These are phyloP conservation scores for Rhynchosporium secalis DNA, from an alignment of 2,329 filamentous ascomycete species.

Conservation along the genomic window DNA sequence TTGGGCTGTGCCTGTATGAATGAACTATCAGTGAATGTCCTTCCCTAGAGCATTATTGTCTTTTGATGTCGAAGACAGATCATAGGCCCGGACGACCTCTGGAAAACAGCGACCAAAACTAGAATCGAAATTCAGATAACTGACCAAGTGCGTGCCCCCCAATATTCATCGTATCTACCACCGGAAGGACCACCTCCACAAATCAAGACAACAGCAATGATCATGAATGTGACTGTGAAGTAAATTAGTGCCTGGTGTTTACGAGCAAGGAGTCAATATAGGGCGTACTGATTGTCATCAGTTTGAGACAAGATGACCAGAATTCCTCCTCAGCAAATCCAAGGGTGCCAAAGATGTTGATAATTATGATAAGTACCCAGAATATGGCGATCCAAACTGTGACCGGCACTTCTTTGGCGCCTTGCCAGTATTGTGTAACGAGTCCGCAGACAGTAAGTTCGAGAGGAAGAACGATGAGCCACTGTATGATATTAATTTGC, in stretches of 20 bases:
- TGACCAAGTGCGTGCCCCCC: slow-evolving; percentile 17
- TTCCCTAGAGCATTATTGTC: neutral
- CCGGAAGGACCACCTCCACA: slow-evolving; percentile 12
- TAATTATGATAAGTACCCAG: slow-evolving; percentile 14
- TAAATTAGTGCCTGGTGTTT: neutral
- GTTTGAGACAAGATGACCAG: slow-evolving; percentile 16
- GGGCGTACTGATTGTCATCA: slow-evolving; percentile 10
- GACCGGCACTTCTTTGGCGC: neutral
- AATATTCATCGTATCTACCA: slow-evolving; percentile 17
- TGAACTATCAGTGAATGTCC: neutral
- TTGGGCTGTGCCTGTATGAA: neutral
- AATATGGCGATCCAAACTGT: slow-evolving; percentile 13
- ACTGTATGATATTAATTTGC: neutral
- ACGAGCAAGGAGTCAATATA: neutral
- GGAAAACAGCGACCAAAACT: too few relatives aligned
- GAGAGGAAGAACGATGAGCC: slow-evolving; percentile 18
- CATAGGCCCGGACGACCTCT: neutral
- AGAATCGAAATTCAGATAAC: neutral
- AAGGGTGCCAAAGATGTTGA: slow-evolving; percentile 16
- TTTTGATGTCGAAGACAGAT: neutral
- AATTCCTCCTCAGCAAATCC: slow-evolving; percentile 19
- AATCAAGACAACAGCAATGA: slow-evolving; percentile 13
- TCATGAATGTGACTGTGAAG: slow-evolving; percentile 12
- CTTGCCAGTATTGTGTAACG: slow-evolving; percentile 14
- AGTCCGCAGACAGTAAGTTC: slow-evolving; percentile 16